Evolutionary conservation across 768 basidiomycete genomes (phyloP).

Genomic region (Leccinellum luteum): DNA sequence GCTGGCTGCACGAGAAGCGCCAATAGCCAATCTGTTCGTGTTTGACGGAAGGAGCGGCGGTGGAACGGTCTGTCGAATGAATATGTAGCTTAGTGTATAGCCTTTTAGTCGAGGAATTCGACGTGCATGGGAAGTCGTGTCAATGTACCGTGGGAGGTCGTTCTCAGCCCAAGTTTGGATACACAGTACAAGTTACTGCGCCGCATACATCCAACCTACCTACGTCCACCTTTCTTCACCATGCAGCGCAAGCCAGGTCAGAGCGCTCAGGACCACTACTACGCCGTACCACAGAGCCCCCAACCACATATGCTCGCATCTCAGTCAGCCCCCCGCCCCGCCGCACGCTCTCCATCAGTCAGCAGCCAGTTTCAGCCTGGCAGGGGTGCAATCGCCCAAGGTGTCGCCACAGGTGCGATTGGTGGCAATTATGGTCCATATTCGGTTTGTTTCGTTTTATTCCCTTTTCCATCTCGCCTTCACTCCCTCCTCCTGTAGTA

Average conservation of each 20-base stretch:
- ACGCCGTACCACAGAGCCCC: conserved; percentile 65
- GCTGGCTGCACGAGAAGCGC: conserved; percentile 85
- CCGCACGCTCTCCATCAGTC: conserved; percentile 29
- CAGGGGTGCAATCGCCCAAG: conserved; percentile 62
- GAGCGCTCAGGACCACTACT: conserved; percentile 50
- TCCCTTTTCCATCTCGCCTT: not conserved
- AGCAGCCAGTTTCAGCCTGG: conserved; percentile 33
- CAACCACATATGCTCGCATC: conserved; percentile 34
- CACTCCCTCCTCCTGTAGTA: conserved; percentile 40
- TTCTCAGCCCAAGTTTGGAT: conserved; percentile 22
- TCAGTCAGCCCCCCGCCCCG: conserved; percentile 21
- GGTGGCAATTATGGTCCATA: conserved; percentile 85
- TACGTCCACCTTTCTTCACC: conserved; percentile 11
- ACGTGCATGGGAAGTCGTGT: not conserved
- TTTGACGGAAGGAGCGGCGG: conserved; percentile 83
- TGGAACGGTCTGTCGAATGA: conserved; percentile 62
- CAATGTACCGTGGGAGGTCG: conserved; percentile 13
- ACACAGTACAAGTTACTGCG: conserved; percentile 13
- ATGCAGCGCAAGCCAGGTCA: conserved; percentile 45
- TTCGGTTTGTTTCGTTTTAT: conserved; percentile 51
- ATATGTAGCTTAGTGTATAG: conserved; percentile 32
- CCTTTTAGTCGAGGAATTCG: not conserved
- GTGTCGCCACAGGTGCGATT: conserved; percentile 78
- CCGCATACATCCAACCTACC: no score
- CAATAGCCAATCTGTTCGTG: conserved; percentile 87